Evolutionary conservation across 768 basidiomycete species (phyloP).

Genomic region (Clitopilus passeckerianus): DNA sequence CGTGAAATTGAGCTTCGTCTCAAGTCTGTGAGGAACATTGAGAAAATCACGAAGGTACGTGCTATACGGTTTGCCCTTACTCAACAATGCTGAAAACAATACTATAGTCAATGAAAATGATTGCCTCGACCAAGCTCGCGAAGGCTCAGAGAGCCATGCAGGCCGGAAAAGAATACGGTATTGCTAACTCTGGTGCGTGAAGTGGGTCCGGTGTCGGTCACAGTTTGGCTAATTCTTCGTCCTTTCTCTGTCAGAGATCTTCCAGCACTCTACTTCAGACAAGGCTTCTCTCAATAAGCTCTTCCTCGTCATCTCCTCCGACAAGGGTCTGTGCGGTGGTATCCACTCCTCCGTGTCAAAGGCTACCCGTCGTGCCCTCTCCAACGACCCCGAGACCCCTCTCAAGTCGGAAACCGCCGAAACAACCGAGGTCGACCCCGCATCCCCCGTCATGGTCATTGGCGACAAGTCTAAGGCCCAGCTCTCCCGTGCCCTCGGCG

Average conservation of each 20-base stretch:
- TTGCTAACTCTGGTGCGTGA: slow-evolving; percentile 79
- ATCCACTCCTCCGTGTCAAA: slow-evolving; percentile 97
- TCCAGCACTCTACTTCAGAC: slow-evolving; percentile 70
- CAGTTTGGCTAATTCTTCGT: not conserved
- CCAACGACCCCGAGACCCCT: slow-evolving; percentile 44
- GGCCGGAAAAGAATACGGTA: slow-evolving; percentile 87
- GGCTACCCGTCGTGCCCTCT: slow-evolving; percentile 71
- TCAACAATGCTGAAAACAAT: not conserved
- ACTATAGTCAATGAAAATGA: slow-evolving; percentile 94
- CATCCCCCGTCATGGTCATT: slow-evolving; percentile 77
- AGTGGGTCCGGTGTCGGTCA: slow-evolving; percentile 1
- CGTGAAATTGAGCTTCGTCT: slow-evolving; percentile 95
- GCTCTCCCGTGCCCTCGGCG: slow-evolving; percentile 58
- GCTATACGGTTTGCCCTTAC: slow-evolving; percentile 7
- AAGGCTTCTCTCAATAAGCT: slow-evolving; percentile 72
- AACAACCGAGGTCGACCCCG: slow-evolving; percentile 40
- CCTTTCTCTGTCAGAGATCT: slow-evolving; percentile 62
- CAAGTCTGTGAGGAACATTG: slow-evolving; percentile 96
- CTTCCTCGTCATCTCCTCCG: slow-evolving; percentile 92
- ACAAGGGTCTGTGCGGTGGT: slow-evolving; percentile 99
- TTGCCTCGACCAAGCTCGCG: slow-evolving; percentile 94
- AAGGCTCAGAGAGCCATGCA: slow-evolving; percentile 95
- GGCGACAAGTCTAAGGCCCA: slow-evolving; percentile 98
- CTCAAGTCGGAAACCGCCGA: slow-evolving; percentile 38
- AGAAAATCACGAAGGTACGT: slow-evolving; percentile 97